These are phyloP conservation scores for Aquanectria penicillioides DNA, from an alignment of 2,329 filamentous ascomycete species.

Conservation along the genomic window DNA sequence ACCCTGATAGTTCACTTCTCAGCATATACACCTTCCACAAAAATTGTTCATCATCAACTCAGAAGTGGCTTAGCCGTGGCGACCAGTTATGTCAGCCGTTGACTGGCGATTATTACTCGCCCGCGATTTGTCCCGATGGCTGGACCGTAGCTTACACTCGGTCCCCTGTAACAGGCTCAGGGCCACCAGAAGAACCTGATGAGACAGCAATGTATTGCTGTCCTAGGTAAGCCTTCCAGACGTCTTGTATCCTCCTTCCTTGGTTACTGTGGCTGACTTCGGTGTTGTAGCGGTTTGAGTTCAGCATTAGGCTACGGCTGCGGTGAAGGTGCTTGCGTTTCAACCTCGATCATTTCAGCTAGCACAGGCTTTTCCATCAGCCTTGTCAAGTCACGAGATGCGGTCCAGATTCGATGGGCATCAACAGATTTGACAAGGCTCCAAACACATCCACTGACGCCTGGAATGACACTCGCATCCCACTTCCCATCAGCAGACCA, in stretches of 20 bases:
- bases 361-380: neutral
- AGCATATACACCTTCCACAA: neutral
- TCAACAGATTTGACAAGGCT: neutral
- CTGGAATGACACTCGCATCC: neutral
- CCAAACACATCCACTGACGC: neutral
- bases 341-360: neutral
- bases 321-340: neutral
- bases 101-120: neutral
- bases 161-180: neutral
- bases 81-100: neutral
- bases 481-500: neutral
- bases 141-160: slow-evolving; percentile 6
- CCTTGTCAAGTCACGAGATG: neutral
- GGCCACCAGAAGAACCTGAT: neutral
- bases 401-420: neutral
- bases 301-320: neutral
- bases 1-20: neutral
- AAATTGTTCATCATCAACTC: neutral
- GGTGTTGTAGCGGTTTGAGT: neutral
- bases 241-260: neutral
- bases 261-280: neutral
- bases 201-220: slow-evolving; percentile 12
- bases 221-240: neutral
- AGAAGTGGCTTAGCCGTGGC: neutral
- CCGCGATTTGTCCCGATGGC: slow-evolving; percentile 1